Conservation (phyloP, 805 yeast genomes). For the Kodamaea fukazawae region DNA sequence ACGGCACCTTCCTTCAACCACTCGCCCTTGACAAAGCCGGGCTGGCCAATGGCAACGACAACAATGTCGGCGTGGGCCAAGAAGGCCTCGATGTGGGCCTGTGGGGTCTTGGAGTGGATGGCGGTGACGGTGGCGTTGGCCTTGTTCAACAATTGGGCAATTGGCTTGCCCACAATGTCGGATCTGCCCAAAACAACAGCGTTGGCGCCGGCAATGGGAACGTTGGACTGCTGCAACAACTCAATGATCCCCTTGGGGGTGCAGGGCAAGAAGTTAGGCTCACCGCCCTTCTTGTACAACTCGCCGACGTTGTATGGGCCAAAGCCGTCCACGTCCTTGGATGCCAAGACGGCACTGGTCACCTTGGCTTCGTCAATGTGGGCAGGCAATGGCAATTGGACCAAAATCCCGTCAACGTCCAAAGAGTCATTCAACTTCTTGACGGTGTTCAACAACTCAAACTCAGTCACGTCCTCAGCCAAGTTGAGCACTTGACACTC, state of each 20-base stretch:
- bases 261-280: conserved; percentile 73
- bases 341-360: conserved; percentile 62
- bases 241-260: conserved; percentile 80
- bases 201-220: conserved; percentile 57
- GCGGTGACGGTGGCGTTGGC: conserved; percentile 74
- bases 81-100: conserved; percentile 45
- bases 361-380: conserved; percentile 66
- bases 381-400: conserved; percentile 74
- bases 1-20: conserved; percentile 69
- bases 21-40: conserved; percentile 68
- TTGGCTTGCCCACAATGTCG: conserved; percentile 82
- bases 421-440: conserved; percentile 55
- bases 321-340: conserved; percentile 83
- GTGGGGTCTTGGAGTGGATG: conserved; percentile 65
- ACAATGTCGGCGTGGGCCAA: conserved; percentile 70
- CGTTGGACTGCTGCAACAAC: conserved; percentile 55
- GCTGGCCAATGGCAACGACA: conserved; percentile 72
- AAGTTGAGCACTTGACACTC: conserved; percentile 58
- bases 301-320: conserved; percentile 78
- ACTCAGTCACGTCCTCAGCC: conserved; percentile 55
- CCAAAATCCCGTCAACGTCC: conserved; percentile 66
- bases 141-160: conserved; percentile 65
- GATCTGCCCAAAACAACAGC: conserved; percentile 87
- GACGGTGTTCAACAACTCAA: conserved; percentile 53
- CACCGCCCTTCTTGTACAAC: conserved; percentile 67